phyloP scores from a whole-genome alignment of 2,329 filamentous ascomycete genomes.

The Paraphoma sp. region DNA sequence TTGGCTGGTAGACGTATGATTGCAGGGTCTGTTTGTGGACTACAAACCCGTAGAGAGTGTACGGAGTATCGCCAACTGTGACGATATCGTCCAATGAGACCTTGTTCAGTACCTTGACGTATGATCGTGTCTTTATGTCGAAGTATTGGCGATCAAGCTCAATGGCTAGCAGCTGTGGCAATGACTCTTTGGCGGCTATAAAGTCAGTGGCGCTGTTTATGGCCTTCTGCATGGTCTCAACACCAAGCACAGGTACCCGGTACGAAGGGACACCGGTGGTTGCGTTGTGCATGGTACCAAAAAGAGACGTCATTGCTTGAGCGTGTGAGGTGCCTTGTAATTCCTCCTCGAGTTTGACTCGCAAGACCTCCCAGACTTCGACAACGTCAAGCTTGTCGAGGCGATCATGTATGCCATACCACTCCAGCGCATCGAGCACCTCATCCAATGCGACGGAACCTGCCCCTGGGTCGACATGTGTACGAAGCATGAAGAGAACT shows the following conservation, averaged over 20 bases:
- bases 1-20: conserved; percentile 66
- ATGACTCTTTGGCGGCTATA: conserved; percentile 24
- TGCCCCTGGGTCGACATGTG: conserved; percentile 46
- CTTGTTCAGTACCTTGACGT: conserved; percentile 63
- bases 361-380: conserved; percentile 62
- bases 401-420: conserved; percentile 48
- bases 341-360: conserved; percentile 60
- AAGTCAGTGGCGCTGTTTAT: conserved; percentile 43
- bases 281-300: conserved; percentile 50
- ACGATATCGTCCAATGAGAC: conserved; percentile 64
- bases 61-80: conserved; percentile 55
- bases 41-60: conserved; percentile 66
- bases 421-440: conserved; percentile 47
- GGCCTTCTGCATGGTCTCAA: conserved; percentile 51
- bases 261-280: conserved; percentile 44
- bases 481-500: conserved; percentile 58
- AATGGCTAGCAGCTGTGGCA: conserved; percentile 60
- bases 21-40: conserved; percentile 66
- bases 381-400: conserved; percentile 58
- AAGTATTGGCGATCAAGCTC: conserved; percentile 65
- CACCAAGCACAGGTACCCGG: conserved; percentile 43
- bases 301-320: conserved; percentile 53
- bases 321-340: conserved; percentile 53
- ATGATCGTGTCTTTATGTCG: conserved; percentile 60
- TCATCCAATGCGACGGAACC: conserved; percentile 43